These are phyloP conservation scores for Aspergillus affinis DNA, from an alignment of 495 filamentous ascomycete species.

Conservation along the genomic window DNA sequence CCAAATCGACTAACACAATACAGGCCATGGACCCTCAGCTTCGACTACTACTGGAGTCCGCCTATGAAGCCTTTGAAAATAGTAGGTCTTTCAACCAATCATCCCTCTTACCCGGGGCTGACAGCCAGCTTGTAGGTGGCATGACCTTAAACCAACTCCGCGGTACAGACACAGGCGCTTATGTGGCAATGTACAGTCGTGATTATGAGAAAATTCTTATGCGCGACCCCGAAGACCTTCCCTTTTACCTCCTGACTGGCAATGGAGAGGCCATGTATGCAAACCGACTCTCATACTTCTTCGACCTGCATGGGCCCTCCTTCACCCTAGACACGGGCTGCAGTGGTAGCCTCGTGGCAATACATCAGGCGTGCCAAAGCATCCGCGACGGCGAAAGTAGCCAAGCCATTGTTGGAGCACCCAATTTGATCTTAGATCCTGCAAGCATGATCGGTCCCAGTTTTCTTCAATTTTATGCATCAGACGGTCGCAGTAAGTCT, in stretches of 20 bases:
- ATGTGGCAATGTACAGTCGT: conserved; percentile 8
- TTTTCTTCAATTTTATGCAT: conserved; percentile 26
- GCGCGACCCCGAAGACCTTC: conserved; percentile 13
- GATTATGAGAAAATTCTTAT: conserved; percentile 12
- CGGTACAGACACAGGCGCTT: conserved; percentile 23
- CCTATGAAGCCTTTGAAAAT: conserved; percentile 58
- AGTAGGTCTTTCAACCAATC: conserved; percentile 9
- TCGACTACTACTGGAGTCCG: conserved; percentile 52
- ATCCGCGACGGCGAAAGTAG: conserved; percentile 27
- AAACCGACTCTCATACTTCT: conserved; percentile 49
- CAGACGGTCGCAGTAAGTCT: conserved; percentile 27
- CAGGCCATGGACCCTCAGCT: conserved; percentile 58
- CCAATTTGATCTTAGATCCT: neutral
- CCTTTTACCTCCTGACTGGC: neutral
- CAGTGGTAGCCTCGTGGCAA: conserved; percentile 42
- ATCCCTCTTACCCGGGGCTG: too few species aligned
- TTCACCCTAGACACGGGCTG: conserved; percentile 51
- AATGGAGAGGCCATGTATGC: conserved; percentile 13
- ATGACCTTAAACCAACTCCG: conserved; percentile 15
- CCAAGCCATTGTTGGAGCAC: conserved; percentile 7
- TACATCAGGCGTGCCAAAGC: conserved; percentile 43
- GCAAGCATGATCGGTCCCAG: conserved; percentile 7
- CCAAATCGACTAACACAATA: too few species aligned
- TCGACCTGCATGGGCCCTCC: conserved; percentile 44
- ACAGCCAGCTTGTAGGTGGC: conserved; percentile 3